Base-by-base conservation (phyloP, 768 basidiomycete genomes). In the Phylloporus scabripes region DNA sequence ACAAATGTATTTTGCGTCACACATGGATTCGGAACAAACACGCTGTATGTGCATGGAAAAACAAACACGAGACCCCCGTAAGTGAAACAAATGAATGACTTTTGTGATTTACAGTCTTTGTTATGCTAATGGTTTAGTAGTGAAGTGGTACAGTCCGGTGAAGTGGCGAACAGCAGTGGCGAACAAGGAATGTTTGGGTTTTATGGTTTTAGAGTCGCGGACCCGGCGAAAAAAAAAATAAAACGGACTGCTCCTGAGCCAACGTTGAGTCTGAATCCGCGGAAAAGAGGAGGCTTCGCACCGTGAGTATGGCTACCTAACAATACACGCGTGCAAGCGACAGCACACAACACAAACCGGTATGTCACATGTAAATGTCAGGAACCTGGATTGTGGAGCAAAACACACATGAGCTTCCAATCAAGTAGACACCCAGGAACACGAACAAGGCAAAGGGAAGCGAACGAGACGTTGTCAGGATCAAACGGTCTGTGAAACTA, bases 261-360 rank as follows among this genome's bases (percentile, higher is more conserved):
- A 24, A 46, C 47, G 47, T 48, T 66, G 48, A 67, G 60, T 53
- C 50, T 55, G 50, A 51, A 52, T 51, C 51, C 39, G 29, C 56
- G 56, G 32, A 54, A 64, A 49, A 54, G 54, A 53, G 54, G 44
- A 55, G 60, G 57, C 58, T 62, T 64, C 71, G 69, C 61, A 73
- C 72, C 71, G 67, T 60, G 68, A 70, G 65, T 68, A 67, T 60
- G 63, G 64, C 72, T 79, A 77, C 70, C 69, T 77, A 78, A 72
- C 74, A 74, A 74, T 77, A 79, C 74, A 77, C 55, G 55, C 56
- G 70, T 69, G 63, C 67, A 58, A 65, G 62, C 62, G 62, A 64
- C 63, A 65, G 63, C 55, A 54, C 58, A 62, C 53, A 65, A 48
- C 55, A 58, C 56, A 62, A 48, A 60, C 51, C 21, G 51, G 50